phyloP scores from a whole-genome alignment of 2,329 filamentous ascomycete species.

The Ophiostoma sp. region DNA sequence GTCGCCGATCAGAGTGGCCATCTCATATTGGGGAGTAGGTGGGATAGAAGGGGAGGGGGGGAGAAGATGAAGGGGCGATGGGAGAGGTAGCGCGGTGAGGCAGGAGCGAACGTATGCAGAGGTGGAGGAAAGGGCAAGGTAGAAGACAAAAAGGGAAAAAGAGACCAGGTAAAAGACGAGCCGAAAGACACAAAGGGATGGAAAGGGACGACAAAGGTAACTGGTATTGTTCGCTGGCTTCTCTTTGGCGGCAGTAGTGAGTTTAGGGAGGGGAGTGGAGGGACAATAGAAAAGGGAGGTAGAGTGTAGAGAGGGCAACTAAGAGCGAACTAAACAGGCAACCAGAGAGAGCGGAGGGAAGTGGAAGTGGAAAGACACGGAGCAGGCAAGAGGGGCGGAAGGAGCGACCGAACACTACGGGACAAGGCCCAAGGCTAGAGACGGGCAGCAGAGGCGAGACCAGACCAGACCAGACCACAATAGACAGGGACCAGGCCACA shows the following conservation, averaged over 20 bases:
- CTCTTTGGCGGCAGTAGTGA: slow-evolving; percentile 10
- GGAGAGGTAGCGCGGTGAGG: background rate
- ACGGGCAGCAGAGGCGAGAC: background rate
- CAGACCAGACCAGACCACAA: background rate
- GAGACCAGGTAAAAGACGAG: background rate
- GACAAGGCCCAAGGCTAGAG: background rate
- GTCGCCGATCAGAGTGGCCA: slow-evolving; percentile 64
- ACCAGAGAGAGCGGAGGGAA: background rate
- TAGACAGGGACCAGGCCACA: background rate
- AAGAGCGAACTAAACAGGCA: background rate
- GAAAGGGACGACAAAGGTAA: background rate
- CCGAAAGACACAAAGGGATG: background rate
- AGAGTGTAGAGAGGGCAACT: background rate
- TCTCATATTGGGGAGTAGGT: slow-evolving; percentile 32
- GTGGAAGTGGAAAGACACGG: background rate
- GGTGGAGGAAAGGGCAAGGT: background rate
- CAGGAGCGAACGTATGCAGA: background rate
- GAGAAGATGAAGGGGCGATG: background rate
- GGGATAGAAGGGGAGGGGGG: background rate
- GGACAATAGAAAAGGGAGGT: background rate
- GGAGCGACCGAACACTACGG: slow-evolving; percentile 9
- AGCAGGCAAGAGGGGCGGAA: slow-evolving; percentile 7
- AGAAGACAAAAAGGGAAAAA: background rate
- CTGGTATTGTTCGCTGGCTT: background rate
- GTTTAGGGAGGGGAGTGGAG: slow-evolving; percentile 6